Base-by-base conservation (phyloP, 257 asterid genomes). In the Solanum raphanifolium region DNA sequence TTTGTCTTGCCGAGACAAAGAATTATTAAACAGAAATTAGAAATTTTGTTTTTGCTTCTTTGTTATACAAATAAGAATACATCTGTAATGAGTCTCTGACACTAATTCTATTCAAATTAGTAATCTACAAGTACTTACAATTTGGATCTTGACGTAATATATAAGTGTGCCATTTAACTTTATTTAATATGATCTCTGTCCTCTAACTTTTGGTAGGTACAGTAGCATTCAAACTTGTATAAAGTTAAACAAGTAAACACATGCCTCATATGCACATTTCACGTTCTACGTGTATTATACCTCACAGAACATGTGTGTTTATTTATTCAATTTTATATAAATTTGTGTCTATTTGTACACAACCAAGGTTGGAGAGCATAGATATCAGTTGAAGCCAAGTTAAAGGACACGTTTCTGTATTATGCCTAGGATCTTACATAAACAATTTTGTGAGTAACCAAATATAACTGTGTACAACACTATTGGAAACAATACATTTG, bases 151-250 rank as follows among this genome's bases (percentile, higher is more conserved):
- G 11, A 20, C 66, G 0, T 55, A 20, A 55, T 55, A 20, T 5
- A 20, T 7, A 18, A 20, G 1, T 20, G 25, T 6, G 4, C 9
- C 25, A 7, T 7, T 48, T 55, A 55, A 55, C 11, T 55, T 55
- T 25, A 55, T 7, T 0, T 55, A 1, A 55, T 6, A 0, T 20
- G 5, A 7, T 55, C 2, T 0, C 0, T 7, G 3, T 20, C 11
- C 11, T 55, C 5, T 20, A 20, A 20, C 66, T 58, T 20, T 58
- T 0, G 12, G 7, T 20, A 20, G 25, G 20, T 13, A 13, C 3
- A 48, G 0, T 13, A 48, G 1, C 11, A 20, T 18, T 55, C 4
- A 58, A 20, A 58, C 2, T 58, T 58, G 4, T 58, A 20, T 58
- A 20, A 58, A 58, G 12, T 58, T 7, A 21, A 58, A 21, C 66